phyloP scores from a whole-genome alignment of 1,284 basidiomycete genomes.

The Mycena citricolor region DNA sequence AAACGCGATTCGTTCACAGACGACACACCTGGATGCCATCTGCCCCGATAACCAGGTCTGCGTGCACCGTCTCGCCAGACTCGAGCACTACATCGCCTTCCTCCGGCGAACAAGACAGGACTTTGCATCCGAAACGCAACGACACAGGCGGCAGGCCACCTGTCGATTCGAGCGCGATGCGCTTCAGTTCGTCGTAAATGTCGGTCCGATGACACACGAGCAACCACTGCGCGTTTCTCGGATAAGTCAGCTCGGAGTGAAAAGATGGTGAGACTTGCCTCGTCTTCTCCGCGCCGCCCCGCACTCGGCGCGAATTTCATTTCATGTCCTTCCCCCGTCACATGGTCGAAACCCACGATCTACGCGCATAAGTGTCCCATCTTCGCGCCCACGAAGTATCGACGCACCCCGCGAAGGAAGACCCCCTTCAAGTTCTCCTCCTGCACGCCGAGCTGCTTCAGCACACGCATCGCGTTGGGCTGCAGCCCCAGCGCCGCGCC shows the following conservation, averaged over 20 bases:
- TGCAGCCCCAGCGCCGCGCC: constrained; percentile 16
- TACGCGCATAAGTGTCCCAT: no score
- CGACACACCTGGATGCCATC: constrained; percentile 17
- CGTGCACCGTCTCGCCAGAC: constrained; percentile 3
- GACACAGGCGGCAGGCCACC: constrained; percentile 6
- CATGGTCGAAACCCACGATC: constrained; percentile 3
- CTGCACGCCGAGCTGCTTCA: constrained; percentile 12
- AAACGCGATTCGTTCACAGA: not conserved
- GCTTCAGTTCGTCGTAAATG: constrained; percentile 14
- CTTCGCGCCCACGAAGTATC: no score
- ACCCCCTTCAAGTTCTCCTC: constrained; percentile 6
- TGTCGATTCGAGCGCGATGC: constrained; percentile 13
- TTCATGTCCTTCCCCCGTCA: constrained; percentile 15
- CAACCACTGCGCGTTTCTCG: no score
- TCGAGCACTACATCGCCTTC: constrained; percentile 9
- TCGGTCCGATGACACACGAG: constrained; percentile 15
- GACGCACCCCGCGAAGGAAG: constrained; percentile 9
- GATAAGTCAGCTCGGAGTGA: no score
- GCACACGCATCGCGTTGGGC: constrained; percentile 13
- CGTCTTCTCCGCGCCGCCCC: no score
- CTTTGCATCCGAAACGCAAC: constrained; percentile 10
- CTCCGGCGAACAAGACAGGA: constrained; percentile 10
- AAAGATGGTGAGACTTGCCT: no score
- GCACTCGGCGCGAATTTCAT: no score
- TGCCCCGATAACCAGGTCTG: constrained; percentile 18